These are phyloP conservation scores for Musa itinerans DNA, from an alignment of 176 grass and related monocot genomes.

Conservation along the genomic window DNA sequence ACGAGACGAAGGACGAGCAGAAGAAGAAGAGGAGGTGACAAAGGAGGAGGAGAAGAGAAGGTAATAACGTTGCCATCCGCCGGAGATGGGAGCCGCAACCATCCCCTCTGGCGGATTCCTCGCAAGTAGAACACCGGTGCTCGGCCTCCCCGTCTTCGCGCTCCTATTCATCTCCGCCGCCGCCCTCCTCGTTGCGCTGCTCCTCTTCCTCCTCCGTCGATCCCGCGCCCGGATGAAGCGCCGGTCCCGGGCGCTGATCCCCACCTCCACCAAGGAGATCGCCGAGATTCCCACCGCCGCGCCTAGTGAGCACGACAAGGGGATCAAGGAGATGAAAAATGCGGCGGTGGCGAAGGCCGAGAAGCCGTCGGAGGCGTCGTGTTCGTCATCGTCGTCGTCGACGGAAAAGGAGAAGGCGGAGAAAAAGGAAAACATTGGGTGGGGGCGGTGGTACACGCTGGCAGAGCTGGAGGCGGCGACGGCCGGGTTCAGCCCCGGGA, in stretches of 20 bases:
- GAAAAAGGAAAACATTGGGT: conserved; percentile 47
- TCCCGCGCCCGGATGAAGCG: conserved; percentile 17
- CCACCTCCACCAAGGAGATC: conserved; percentile 28
- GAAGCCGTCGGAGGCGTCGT: conserved; percentile 11
- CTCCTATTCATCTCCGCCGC: conserved; percentile 26
- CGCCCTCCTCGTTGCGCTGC: conserved; percentile 16
- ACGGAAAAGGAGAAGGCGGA: neutral
- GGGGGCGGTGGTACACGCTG: conserved; percentile 91
- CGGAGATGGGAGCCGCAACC: neutral
- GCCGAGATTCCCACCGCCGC: neutral
- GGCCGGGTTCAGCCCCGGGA: conserved; percentile 31
- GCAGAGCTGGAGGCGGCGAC: conserved; percentile 75
- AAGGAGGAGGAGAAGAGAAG: neutral
- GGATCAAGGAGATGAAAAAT: conserved; percentile 27
- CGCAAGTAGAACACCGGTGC: neutral
- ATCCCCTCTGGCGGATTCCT: neutral
- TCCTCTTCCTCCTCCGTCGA: conserved; percentile 30
- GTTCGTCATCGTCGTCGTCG: neutral
- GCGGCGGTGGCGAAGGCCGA: conserved; percentile 13
- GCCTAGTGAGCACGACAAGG: neutral
- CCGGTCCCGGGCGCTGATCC: conserved; percentile 23
- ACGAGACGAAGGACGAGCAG: neutral
- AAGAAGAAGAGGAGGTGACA: neutral
- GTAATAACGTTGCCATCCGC: neutral
- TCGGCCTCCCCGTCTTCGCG: neutral